These are phyloP conservation scores for Triticum turgidum DNA, from an alignment of 176 grass and related monocot species.

Conservation along the genomic window DNA sequence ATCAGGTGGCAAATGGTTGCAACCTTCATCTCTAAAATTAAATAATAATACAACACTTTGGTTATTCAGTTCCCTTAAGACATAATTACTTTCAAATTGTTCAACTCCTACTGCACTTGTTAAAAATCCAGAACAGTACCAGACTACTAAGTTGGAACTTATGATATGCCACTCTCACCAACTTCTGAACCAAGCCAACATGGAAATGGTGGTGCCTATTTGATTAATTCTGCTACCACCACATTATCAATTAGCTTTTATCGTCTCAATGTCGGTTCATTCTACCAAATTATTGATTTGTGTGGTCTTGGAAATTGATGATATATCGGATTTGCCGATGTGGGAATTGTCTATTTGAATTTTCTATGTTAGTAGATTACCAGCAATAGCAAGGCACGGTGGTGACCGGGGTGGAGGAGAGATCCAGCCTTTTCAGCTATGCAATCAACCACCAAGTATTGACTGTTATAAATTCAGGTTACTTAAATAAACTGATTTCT, in stretches of 20 bases:
- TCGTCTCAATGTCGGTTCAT: no score
- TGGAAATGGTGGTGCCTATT: neutral
- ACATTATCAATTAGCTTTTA: no score
- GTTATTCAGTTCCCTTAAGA: neutral
- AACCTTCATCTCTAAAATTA: conserved; percentile 19
- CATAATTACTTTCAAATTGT: neutral
- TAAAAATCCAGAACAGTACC: neutral
- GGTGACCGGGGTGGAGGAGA: no score
- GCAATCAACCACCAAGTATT: no score
- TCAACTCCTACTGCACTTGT: neutral
- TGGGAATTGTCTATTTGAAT: conserved; percentile 38
- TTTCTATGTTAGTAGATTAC: neutral
- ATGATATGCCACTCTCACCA: no score
- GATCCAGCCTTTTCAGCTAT: no score
- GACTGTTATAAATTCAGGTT: no score
- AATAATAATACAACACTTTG: neutral
- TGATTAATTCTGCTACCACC: no score
- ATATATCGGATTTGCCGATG: conserved; percentile 41
- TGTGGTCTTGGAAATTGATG: conserved; percentile 35
- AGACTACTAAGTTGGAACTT: neutral
- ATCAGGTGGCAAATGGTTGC: conserved; percentile 24
- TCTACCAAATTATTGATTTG: no score
- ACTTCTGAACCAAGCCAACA: no score
- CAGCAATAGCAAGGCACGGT: no score
- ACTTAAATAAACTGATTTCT: no score